These are phyloP conservation scores for Calonectria henricotiae DNA, from an alignment of 2,329 filamentous ascomycete species.

Conservation along the genomic window DNA sequence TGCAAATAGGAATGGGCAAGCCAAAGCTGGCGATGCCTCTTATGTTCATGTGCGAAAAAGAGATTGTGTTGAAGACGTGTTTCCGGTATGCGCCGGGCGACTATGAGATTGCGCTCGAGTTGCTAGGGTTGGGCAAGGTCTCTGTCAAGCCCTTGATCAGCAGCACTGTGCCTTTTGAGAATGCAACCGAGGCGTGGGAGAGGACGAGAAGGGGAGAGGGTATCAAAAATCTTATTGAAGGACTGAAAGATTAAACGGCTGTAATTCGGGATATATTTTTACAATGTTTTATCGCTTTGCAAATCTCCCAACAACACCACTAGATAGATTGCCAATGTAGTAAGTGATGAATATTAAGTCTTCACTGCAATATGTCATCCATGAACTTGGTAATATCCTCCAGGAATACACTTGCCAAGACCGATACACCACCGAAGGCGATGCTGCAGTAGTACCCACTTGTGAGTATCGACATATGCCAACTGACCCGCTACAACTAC, in stretches of 20 bases:
- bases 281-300: neutral
- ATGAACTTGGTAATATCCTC: constrained; percentile 14
- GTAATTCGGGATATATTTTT: no score
- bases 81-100: constrained; percentile 12
- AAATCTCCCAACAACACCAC: neutral
- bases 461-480: constrained; percentile 5
- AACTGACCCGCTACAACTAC: constrained; percentile 1
- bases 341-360: neutral
- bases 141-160: constrained; percentile 15
- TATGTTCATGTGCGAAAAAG: constrained; percentile 19
- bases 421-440: constrained; percentile 1
- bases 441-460: constrained; percentile 21
- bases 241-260: neutral
- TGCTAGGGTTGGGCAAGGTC: neutral
- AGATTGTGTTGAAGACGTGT: constrained; percentile 13
- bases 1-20: constrained; percentile 76
- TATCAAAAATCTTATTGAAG: constrained; percentile 12
- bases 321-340: neutral
- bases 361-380: constrained; percentile 15
- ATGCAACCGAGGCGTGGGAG: constrained; percentile 14
- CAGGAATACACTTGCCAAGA: constrained; percentile 1
- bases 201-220: constrained; percentile 11
- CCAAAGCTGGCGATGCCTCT: neutral
- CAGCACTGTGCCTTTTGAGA: constrained; percentile 16
- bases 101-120: constrained; percentile 12